Percentiles rank a stretch among this genome's conserved stretches.
Conservation (phyloP, 176 grass and related monocot genomes). For the Raddia guianensis region DNA sequence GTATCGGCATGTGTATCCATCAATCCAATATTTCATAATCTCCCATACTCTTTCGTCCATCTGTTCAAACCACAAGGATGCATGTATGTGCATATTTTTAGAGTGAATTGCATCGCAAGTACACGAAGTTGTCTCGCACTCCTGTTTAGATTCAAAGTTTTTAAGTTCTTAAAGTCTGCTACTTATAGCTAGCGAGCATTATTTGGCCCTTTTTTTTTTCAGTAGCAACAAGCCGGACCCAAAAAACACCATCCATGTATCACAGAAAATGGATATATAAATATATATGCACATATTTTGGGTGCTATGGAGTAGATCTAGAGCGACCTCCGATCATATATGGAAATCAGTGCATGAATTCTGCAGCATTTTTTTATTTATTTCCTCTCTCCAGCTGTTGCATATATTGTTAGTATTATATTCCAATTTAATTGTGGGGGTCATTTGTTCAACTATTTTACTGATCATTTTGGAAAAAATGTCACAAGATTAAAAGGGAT, state of each 20-base stretch:
- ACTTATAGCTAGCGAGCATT: not conserved
- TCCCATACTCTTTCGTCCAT: no score
- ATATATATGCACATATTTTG: not conserved
- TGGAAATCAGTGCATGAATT: not conserved
- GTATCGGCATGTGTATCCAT: not conserved
- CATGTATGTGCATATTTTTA: not conserved
- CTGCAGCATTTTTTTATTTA: not conserved
- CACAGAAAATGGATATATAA: no score
- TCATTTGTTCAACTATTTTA: not conserved
- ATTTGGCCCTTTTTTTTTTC: not conserved
- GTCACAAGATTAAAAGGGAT: not conserved
- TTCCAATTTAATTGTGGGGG: not conserved
- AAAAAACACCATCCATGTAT: not conserved
- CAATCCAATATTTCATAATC: not conserved
- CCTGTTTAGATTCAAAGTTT: no score
- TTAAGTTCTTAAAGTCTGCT: not conserved
- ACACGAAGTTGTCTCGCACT: no score
- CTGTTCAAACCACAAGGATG: not conserved
- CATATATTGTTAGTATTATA: not conserved
- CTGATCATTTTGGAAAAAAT: not conserved
- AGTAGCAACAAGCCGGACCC: not conserved
- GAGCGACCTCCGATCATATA: not conserved
- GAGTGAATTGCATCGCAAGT: no score
- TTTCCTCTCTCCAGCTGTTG: slow-evolving; percentile 3
- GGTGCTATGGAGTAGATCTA: slow-evolving; percentile 12